Evolutionary conservation across 345 rosid species (phyloP).

Genomic region (Dimocarpus longan): DNA sequence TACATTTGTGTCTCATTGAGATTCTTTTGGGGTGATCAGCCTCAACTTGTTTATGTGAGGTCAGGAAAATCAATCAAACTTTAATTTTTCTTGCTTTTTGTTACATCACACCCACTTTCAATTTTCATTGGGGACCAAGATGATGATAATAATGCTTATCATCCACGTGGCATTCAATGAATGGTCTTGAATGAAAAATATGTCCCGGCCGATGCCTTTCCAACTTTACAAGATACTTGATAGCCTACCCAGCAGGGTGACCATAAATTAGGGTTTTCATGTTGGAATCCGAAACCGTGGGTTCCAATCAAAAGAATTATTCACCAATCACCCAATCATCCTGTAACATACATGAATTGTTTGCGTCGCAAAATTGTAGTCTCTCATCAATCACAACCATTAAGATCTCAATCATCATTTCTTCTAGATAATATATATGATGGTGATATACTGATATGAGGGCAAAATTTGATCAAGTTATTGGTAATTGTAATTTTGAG

Average conservation of each 20-base stretch:
- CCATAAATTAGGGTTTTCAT: constrained; percentile 15
- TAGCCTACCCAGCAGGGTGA: constrained; percentile 21
- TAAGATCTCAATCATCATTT: not conserved
- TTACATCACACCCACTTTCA: not conserved
- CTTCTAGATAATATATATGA: no score
- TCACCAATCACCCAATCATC: not conserved
- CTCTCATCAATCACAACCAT: not conserved
- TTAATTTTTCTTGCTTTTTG: not conserved
- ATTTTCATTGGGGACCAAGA: not conserved
- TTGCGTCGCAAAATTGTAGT: not conserved
- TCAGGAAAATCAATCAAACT: constrained; percentile 8
- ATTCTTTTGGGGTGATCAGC: not conserved
- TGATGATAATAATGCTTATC: constrained; percentile 22
- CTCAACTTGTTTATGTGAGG: constrained; percentile 20
- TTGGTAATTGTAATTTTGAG: no score
- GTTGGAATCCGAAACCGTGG: constrained; percentile 29
- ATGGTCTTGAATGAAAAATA: not conserved
- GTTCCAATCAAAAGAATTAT: constrained; percentile 25
- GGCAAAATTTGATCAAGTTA: no score
- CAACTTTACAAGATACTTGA: constrained; percentile 19
- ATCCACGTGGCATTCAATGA: constrained; percentile 15
- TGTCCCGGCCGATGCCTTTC: constrained; percentile 16
- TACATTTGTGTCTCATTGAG: not conserved
- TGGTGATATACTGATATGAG: no score
- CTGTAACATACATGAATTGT: not conserved